Evolutionary conservation across 768 basidiomycete species (phyloP), one percentile per base, ranked within the genome.

Genomic region (Wakefieldia striispora): DNA sequence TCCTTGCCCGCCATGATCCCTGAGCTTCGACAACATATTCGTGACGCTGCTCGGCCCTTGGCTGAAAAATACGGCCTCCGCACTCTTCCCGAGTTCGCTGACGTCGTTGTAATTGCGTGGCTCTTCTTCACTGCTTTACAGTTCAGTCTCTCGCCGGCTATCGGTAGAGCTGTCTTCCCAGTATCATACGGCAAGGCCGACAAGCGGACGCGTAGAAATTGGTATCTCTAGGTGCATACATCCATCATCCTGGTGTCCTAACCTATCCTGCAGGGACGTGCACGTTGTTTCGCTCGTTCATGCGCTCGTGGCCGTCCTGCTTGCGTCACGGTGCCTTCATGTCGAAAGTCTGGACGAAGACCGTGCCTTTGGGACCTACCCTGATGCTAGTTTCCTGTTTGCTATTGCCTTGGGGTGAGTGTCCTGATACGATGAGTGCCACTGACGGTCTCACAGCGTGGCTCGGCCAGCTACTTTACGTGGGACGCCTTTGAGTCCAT

Each of bases 401-500:
- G 87, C 86, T 20, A 75, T 95, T 41, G 82, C 88, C 26, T 75
- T 77, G 43, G 91, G 86, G 86, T 88, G 50, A 56, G 55, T 33
- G 73, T 69, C n/a, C 12, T 31, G 24, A 38, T 16, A 27, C 4
- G 1, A 20, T 20, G 3, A 21, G 34, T n/a, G 14, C 34, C 37
- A 11, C 23, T 14, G 26, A n/a, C n/a, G n/a, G n/a, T 40, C 31
- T 36, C 36, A 41, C 14, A 8, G n/a, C 42, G 21, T 17, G 6
- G 43, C 0, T 50, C 3, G 38, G 17, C 21, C 57, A 87, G 84
- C 6, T 86, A 86, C 61, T 94, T 95, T 65, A 55, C 93, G 17
- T 95, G 92, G 92, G 92, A 95, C 60, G 76, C 77, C 0, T 49
- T 89, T 23, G 88, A 91, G 65, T 79, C 83, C 7, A 67, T 84